Percentiles rank a stretch among this genome's conserved stretches.
Evolutionary conservation across 2,329 filamentous ascomycete species (phyloP).

Genomic region (Coniella lustricola): DNA sequence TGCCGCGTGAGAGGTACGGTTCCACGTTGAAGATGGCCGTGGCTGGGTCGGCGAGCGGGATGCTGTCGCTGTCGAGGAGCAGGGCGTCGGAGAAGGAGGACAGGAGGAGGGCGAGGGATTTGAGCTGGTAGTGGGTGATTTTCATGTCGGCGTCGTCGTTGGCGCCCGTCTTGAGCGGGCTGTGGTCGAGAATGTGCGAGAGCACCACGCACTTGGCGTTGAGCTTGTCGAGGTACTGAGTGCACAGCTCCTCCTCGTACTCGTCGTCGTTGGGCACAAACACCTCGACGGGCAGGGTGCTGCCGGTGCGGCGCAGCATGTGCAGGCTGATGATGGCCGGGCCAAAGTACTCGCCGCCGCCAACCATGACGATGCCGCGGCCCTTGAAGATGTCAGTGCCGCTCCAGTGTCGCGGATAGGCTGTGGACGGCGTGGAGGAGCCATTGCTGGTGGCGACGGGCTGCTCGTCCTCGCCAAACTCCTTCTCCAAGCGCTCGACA

Average conservation of each 20-base stretch:
- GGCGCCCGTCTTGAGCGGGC: constrained; percentile 7
- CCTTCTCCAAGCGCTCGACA: constrained; percentile 23
- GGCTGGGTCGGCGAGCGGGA: constrained; percentile 33
- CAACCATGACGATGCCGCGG: constrained; percentile 42
- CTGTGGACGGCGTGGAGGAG: too few relatives aligned
- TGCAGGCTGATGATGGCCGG: constrained; percentile 42
- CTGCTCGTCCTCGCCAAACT: constrained; percentile 27
- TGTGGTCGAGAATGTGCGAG: constrained; percentile 28
- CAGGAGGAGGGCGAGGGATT: constrained; percentile 49
- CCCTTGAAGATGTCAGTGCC: constrained; percentile 13
- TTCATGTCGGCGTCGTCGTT: constrained; percentile 9
- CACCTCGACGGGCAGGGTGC: constrained; percentile 38
- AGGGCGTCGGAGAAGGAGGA: constrained; percentile 52
- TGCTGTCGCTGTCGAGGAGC: constrained; percentile 52
- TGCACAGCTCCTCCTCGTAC: constrained; percentile 26
- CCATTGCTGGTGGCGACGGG: constrained; percentile 15
- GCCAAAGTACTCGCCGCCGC: constrained; percentile 39
- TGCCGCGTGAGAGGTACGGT: constrained; percentile 43
- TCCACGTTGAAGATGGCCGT: constrained; percentile 40
- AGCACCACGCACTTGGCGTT: constrained; percentile 28
- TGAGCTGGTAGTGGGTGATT: constrained; percentile 40
- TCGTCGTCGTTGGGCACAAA: constrained; percentile 27
- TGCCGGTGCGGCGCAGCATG: constrained; percentile 44
- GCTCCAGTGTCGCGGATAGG: constrained; percentile 19
- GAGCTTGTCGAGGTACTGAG: constrained; percentile 22